A percentile compares a stretch with the other conserved stretches of the same genome.
Evolutionary conservation across 78 protist genomes (phyloP).

Genomic region (Dictyostelium firmibasis): DNA sequence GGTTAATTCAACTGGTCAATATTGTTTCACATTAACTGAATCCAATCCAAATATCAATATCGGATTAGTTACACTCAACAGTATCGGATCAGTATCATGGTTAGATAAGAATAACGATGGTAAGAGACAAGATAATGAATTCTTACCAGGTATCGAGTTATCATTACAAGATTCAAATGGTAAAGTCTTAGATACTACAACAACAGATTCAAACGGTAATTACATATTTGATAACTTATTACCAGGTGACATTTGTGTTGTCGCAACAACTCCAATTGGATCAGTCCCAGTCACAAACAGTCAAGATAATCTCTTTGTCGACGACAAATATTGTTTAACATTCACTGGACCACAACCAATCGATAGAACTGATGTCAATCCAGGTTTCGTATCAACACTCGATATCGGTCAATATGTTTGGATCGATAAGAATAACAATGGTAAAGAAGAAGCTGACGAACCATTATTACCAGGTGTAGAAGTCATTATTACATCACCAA

Average conservation of each 20-base stretch:
- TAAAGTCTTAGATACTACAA: not conserved
- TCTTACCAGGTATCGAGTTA: not conserved
- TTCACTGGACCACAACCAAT: not conserved
- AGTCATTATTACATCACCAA: not conserved
- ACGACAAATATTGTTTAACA: slow-evolving; percentile 1
- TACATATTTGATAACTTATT: not conserved
- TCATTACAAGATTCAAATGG: not conserved
- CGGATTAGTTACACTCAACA: slow-evolving; percentile 9
- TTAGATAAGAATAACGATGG: slow-evolving; percentile 15
- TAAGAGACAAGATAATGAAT: not conserved
- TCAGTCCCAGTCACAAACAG: not conserved
- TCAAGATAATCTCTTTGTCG: not conserved
- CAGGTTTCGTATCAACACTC: not conserved
- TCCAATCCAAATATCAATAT: not conserved
- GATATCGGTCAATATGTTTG: not conserved
- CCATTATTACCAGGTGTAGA: not conserved
- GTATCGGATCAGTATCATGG: slow-evolving; percentile 1
- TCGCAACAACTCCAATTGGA: not conserved
- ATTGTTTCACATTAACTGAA: not conserved
- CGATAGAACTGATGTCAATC: not conserved
- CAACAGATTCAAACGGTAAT: not conserved
- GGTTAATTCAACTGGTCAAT: too few relatives aligned
- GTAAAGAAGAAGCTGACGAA: not conserved
- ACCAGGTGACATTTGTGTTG: not conserved
- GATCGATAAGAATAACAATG: slow-evolving; percentile 8